These are phyloP conservation scores for Thelonectria olida DNA, from an alignment of 2,329 filamentous ascomycete genomes.

Conservation along the genomic window DNA sequence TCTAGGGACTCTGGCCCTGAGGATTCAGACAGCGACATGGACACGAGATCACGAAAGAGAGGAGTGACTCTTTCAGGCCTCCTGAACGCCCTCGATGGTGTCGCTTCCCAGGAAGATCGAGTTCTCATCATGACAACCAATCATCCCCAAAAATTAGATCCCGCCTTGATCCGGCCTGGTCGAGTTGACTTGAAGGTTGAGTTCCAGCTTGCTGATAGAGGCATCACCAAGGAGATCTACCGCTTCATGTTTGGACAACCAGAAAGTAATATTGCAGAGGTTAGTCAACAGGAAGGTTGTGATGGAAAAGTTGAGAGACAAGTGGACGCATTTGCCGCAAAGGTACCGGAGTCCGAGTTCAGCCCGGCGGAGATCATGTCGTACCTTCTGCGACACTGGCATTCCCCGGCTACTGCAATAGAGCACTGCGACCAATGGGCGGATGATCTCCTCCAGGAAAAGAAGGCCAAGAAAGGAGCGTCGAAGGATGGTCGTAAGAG, in stretches of 20 bases:
- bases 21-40: slow-evolving; percentile 20
- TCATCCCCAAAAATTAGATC: slow-evolving; percentile 33
- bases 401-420: slow-evolving; percentile 14
- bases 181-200: slow-evolving; percentile 68
- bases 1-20: slow-evolving; percentile 23
- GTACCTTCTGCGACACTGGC: slow-evolving; percentile 17
- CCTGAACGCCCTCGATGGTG: slow-evolving; percentile 34
- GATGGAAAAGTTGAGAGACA: not conserved
- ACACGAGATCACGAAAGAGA: slow-evolving; percentile 11
- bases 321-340: slow-evolving; percentile 49
- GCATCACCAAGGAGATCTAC: slow-evolving; percentile 11
- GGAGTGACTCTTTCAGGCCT: slow-evolving; percentile 30
- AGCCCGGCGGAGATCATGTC: slow-evolving; percentile 58
- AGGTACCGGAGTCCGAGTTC: slow-evolving; percentile 57
- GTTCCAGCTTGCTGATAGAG: slow-evolving; percentile 19
- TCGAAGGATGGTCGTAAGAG: not conserved
- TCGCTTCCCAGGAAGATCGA: slow-evolving; percentile 31
- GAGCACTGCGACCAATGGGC: slow-evolving; percentile 15
- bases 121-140: slow-evolving; percentile 41
- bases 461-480: slow-evolving; percentile 2
- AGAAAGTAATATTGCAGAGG: not conserved
- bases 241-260: slow-evolving; percentile 19
- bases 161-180: slow-evolving; percentile 43
- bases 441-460: slow-evolving; percentile 18
- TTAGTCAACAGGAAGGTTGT: slow-evolving; percentile 5